These are phyloP conservation scores for Hypoxylon sp. DNA, from an alignment of 2,329 filamentous ascomycete species.

Conservation along the genomic window DNA sequence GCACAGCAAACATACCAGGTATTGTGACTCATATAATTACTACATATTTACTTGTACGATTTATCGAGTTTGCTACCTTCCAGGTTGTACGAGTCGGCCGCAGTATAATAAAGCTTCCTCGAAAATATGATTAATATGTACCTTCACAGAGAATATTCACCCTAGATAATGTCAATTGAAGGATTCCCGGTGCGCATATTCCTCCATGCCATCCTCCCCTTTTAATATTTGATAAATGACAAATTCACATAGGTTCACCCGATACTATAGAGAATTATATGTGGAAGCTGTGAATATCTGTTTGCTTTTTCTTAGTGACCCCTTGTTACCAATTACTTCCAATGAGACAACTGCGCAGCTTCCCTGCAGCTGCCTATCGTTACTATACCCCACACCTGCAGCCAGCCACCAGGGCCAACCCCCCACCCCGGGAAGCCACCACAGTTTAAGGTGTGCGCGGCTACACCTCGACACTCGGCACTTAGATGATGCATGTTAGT, in stretches of 20 bases:
- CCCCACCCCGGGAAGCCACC: slow-evolving; percentile 27
- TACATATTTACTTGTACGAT: background rate
- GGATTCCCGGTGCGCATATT: slow-evolving; percentile 1
- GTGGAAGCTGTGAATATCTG: slow-evolving; percentile 44
- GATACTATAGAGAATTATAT: slow-evolving; percentile 42
- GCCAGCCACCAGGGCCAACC: slow-evolving; percentile 27
- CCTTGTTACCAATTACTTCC: slow-evolving; percentile 41
- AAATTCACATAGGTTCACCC: slow-evolving; percentile 41
- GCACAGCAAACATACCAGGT: background rate
- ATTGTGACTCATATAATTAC: slow-evolving; percentile 3
- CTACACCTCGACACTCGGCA: slow-evolving; percentile 38
- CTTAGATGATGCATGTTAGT: slow-evolving; percentile 47
- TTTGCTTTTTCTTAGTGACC: slow-evolving; percentile 43
- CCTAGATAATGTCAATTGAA: too few relatives aligned
- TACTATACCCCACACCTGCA: slow-evolving; percentile 10
- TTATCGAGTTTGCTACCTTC: background rate
- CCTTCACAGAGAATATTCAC: background rate
- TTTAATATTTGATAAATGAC: slow-evolving; percentile 3
- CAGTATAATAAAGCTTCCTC: background rate
- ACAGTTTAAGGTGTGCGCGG: slow-evolving; percentile 15
- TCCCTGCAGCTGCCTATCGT: slow-evolving; percentile 23
- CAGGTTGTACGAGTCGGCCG: background rate
- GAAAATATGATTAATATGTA: background rate
- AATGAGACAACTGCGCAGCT: slow-evolving; percentile 10
- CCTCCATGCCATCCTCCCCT: background rate